A percentile compares a stretch with the other conserved stretches of the same genome.
These are phyloP conservation scores for Apostasia shenzhenica DNA, from an alignment of 106 monocot species.

Conservation along the genomic window DNA sequence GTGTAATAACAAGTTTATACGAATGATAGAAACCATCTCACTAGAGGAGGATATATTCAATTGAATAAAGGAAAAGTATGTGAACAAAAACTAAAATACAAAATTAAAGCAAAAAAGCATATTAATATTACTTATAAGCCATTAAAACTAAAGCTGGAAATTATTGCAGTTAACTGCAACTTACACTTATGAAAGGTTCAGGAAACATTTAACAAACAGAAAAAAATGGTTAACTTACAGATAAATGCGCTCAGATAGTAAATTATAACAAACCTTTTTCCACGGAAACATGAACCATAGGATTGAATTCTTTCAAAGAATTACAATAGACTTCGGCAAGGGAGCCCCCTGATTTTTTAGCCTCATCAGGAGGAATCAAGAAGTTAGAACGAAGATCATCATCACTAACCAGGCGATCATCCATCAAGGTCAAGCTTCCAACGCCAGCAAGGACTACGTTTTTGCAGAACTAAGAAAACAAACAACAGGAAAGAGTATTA, in stretches of 20 bases:
- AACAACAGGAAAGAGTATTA: constrained; percentile 3
- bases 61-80: too few relatives aligned
- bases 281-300: constrained; percentile 77
- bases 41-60: too few relatives aligned
- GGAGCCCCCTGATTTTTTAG: constrained; percentile 20
- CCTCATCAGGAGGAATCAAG: constrained; percentile 48
- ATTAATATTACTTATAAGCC: too few relatives aligned
- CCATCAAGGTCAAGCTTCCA: constrained; percentile 71
- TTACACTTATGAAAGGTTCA: too few relatives aligned
- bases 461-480: constrained; percentile 72
- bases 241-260: background rate
- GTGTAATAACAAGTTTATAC: too few relatives aligned
- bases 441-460: constrained; percentile 87
- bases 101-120: too few relatives aligned
- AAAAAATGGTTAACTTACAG: background rate
- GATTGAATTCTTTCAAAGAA: constrained; percentile 80
- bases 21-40: too few relatives aligned
- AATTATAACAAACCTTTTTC: constrained; percentile 39
- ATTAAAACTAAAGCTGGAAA: too few relatives aligned
- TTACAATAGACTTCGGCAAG: constrained; percentile 70
- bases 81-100: too few relatives aligned
- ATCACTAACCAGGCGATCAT: constrained; percentile 51
- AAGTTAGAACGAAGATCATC: constrained; percentile 66
- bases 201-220: too few relatives aligned
- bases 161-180: too few relatives aligned